Base-by-base conservation (phyloP, 1,284 basidiomycete species). In the Porogramme epimiltina region DNA sequence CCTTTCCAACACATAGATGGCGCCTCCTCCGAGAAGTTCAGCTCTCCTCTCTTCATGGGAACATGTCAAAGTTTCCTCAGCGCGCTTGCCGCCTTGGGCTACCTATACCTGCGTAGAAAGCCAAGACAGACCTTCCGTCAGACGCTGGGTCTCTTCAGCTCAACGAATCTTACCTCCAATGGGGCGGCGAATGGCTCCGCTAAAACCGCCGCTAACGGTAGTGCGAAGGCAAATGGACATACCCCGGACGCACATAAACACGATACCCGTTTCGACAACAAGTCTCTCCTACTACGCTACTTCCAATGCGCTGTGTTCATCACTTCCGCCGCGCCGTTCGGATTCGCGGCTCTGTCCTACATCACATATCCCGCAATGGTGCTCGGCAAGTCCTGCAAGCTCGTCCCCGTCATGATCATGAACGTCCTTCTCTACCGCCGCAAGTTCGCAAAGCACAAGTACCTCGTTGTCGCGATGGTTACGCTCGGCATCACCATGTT, bases 321-420 rank as follows among this genome's bases (percentile, higher is more conserved):
- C 63, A 95, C 95, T 22, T 79, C 86, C 20, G 95, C 94, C 0
- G 92, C 94, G 13, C 95, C 95, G 8, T 95, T 99, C 65, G 95
- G 95, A 45, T 98, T 98, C 72, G 89, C 94, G 25, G 87, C 94
- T 4, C 85, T 99, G 40, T 85, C 91, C 38, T 94, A 98, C 74
- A 96, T 99, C 66, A 95, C 93, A 18, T 99, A 98, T 77, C 97
- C 97, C 24, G 95, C 96, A 16, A 95, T 98, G 88, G 95, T 98
- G 34, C 87, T 99, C 56, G 96, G 93, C 55, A 99, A 99, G 72
- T 98, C 95, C 0, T 99, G 96, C 82, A 99, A 99, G 71, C 91
- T 97, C 63, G 90, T 97, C 16, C 94, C 95, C 2, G 94, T 97
- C 55, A 91, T 97, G 82, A 77, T 96, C 70, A 95, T 96, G 92